phyloP scores from a whole-genome alignment of 2,329 filamentous ascomycete species.

The Aspergillus melleus region DNA sequence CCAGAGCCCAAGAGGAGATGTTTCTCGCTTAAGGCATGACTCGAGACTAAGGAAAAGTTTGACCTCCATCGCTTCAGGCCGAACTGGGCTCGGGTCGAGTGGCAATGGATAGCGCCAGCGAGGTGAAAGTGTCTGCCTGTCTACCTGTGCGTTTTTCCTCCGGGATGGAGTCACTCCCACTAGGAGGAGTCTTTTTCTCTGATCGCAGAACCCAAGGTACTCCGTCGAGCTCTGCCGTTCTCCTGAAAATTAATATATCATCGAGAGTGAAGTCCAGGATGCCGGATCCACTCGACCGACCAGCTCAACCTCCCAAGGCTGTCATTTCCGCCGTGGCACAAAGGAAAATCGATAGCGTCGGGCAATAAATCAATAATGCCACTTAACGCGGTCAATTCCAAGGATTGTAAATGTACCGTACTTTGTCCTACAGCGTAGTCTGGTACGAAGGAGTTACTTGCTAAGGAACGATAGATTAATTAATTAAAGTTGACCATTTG shows the following conservation, averaged over 20 bases:
- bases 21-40: slow-evolving; percentile 1
- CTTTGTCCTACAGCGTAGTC: no score
- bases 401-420: background rate
- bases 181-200: no score
- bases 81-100: background rate
- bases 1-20: background rate
- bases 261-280: background rate
- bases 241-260: background rate
- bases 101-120: no score
- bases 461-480: background rate
- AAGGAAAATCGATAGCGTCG: background rate
- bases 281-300: background rate
- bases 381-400: background rate
- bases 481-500: background rate
- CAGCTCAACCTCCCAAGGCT: background rate
- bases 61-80: background rate
- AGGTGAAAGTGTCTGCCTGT: no score
- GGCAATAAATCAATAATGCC: background rate
- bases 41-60: background rate
- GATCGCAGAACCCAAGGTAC: no score
- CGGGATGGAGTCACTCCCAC: no score
- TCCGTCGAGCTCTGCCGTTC: background rate
- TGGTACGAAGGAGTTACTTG: no score
- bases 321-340: background rate
- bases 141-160: no score